A percentile compares a stretch with the other conserved stretches of the same genome.
phyloP scores from a whole-genome alignment of 148 eudicot species.

The Chenopodium quinoa region DNA sequence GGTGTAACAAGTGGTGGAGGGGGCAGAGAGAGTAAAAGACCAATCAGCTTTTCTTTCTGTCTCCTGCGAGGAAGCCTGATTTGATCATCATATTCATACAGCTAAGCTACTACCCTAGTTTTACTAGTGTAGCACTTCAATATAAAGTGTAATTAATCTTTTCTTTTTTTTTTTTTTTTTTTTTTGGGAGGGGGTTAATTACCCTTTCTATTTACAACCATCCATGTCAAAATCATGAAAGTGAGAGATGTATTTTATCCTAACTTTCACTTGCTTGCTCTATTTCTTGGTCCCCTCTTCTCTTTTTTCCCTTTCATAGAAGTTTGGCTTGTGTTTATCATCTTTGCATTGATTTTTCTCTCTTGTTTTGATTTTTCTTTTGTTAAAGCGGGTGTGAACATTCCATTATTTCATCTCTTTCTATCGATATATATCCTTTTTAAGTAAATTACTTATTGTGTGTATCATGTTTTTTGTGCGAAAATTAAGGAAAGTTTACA shows the following conservation, averaged over 20 bases:
- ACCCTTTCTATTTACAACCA: not conserved
- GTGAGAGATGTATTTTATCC: slow-evolving; percentile 5
- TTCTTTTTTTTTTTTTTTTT: not conserved
- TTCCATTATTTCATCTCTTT: too few relatives aligned
- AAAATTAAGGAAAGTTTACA: too few relatives aligned
- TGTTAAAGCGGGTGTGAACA: not conserved
- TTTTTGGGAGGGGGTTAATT: not conserved
- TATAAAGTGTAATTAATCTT: not conserved
- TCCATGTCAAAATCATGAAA: slow-evolving; percentile 19
- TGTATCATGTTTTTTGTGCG: too few relatives aligned
- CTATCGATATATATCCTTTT: too few relatives aligned
- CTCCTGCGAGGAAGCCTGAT: slow-evolving; percentile 42
- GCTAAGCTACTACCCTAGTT: slow-evolving; percentile 7
- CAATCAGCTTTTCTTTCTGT: slow-evolving; percentile 33
- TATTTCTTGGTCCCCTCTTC: slow-evolving; percentile 4
- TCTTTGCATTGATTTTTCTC: not conserved
- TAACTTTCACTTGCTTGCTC: not conserved
- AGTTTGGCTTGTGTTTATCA: not conserved
- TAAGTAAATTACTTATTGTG: too few relatives aligned
- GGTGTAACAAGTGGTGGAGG: slow-evolving; percentile 6
- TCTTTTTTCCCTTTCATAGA: not conserved
- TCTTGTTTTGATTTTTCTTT: too few relatives aligned
- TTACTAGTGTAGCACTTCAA: not conserved
- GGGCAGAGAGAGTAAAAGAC: slow-evolving; percentile 7
- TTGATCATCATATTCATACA: slow-evolving; percentile 26